phyloP scores from a whole-genome alignment of 2,329 filamentous ascomycete genomes.

The Colletotrichum tropicicola region DNA sequence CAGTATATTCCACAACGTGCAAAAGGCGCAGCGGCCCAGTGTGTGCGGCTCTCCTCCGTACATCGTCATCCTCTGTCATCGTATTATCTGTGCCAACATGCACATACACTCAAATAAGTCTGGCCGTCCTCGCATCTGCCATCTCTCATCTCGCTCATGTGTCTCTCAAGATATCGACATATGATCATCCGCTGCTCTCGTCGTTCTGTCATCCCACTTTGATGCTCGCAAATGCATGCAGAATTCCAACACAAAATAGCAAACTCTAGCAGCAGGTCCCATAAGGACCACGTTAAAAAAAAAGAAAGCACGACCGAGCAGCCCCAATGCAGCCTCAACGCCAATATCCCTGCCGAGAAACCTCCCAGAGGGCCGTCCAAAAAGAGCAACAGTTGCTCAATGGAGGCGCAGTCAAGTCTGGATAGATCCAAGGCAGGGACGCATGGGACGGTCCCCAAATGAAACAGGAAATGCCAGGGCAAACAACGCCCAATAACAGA shows the following conservation, averaged over 20 bases:
- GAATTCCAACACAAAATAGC: neutral
- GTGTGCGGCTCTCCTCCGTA: conserved; percentile 13
- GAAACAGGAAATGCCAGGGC: conserved; percentile 12
- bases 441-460: neutral
- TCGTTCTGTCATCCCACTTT: conserved; percentile 9
- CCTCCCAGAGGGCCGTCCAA: neutral
- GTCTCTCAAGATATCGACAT: conserved; percentile 11
- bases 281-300: neutral
- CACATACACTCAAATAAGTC: neutral
- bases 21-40: conserved; percentile 14
- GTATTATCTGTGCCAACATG: conserved; percentile 8
- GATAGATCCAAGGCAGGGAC: neutral
- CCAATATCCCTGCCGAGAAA: neutral
- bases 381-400: neutral
- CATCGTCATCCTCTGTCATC: conserved; percentile 11
- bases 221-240: conserved; percentile 25
- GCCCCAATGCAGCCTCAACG: conserved; percentile 29
- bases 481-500: conserved; percentile 17
- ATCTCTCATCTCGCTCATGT: conserved; percentile 14
- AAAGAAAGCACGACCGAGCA: conserved; percentile 1
- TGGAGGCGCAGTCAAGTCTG: neutral
- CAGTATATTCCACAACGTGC: conserved; percentile 26
- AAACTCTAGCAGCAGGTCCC: conserved; percentile 18
- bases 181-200: conserved; percentile 1
- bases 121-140: conserved; percentile 11